A percentile compares a stretch with the other conserved stretches of the same genome.
Conservation (phyloP, 73 alveolate species). For the Effrenium voratum region DNA sequence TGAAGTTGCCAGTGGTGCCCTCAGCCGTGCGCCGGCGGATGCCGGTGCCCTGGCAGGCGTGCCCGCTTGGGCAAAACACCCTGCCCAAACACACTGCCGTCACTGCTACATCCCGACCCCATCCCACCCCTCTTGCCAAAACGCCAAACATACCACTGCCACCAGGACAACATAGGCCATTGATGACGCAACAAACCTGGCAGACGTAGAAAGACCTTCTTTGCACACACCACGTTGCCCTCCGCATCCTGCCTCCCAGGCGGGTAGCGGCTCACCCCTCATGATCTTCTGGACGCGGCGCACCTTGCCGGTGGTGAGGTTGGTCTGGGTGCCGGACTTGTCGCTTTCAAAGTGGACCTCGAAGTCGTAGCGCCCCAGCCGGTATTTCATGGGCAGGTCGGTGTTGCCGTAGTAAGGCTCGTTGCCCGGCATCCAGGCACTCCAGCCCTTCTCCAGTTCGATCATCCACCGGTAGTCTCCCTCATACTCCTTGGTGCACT, state of each 20-base stretch:
- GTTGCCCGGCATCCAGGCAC: conserved; percentile 68
- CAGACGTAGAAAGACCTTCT: neutral
- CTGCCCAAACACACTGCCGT: too few relatives aligned
- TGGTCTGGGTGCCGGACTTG: neutral
- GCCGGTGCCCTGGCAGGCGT: neutral
- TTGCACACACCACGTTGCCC: neutral
- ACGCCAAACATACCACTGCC: neutral
- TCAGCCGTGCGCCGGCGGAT: neutral
- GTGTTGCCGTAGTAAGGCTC: conserved; percentile 75
- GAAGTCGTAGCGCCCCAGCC: conserved; percentile 59
- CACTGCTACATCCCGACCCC: neutral
- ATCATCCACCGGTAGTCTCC: conserved; percentile 74
- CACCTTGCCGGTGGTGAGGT: conserved; percentile 16
- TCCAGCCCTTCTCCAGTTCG: conserved; percentile 86
- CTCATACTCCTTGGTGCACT: conserved; percentile 55
- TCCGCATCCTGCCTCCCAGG: neutral
- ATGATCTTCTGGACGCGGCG: neutral
- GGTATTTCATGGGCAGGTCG: conserved; percentile 32
- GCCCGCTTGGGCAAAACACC: too few relatives aligned
- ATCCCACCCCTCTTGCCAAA: neutral
- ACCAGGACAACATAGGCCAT: neutral
- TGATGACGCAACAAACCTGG: neutral
- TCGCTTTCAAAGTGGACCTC: conserved; percentile 16
- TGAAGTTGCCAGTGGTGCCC: neutral
- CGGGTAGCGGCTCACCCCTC: neutral